phyloP scores from a whole-genome alignment of 2,329 filamentous ascomycete genomes.

The Penicillium decumbens region DNA sequence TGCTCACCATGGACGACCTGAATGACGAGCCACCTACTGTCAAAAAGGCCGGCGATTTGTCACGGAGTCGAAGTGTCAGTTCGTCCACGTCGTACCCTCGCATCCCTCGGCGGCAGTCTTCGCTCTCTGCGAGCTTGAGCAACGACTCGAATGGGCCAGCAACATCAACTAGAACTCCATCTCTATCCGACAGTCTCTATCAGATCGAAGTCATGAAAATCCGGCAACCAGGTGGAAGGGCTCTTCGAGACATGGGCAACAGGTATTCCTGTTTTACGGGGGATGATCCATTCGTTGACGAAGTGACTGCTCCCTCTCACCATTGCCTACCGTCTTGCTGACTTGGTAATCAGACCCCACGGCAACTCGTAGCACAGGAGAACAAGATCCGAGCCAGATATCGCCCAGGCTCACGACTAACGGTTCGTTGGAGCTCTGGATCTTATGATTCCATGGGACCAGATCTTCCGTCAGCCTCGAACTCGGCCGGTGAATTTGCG shows the following conservation, averaged over 20 bases:
- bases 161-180: conserved; percentile 24
- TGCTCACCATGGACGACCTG: conserved; percentile 22
- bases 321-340: neutral
- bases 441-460: conserved; percentile 14
- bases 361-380: neutral
- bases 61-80: conserved; percentile 8
- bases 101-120: conserved; percentile 29
- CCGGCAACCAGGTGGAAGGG: conserved; percentile 3
- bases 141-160: conserved; percentile 12
- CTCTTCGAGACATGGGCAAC: neutral
- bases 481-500: neutral
- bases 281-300: conserved; percentile 17
- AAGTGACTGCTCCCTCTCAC: conserved; percentile 1
- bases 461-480: conserved; percentile 2
- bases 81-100: conserved; percentile 15
- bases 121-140: conserved; percentile 14
- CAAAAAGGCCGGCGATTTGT: conserved; percentile 36
- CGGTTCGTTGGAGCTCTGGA: conserved; percentile 24
- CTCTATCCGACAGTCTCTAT: conserved; percentile 16
- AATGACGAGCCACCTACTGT: conserved; percentile 50
- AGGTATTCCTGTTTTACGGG: neutral
- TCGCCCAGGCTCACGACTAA: conserved; percentile 7
- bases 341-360: conserved; percentile 9
- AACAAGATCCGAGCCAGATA: neutral
- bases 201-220: conserved; percentile 24